Evolutionary conservation across 805 yeast genomes (phyloP).

Genomic region (Jamesozyma lodderae): DNA sequence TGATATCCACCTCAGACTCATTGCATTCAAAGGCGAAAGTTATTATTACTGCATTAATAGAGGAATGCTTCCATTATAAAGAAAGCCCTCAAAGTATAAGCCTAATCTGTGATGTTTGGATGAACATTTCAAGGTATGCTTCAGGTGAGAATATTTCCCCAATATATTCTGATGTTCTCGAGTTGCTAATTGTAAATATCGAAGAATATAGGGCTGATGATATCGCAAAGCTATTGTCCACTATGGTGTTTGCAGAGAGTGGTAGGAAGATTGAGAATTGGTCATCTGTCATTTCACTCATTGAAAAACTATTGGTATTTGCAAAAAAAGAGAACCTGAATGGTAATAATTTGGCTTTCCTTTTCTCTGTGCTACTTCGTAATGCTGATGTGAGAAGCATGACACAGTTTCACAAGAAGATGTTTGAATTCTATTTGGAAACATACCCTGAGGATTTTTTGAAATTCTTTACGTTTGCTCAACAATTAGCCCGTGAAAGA

Average conservation of each 20-base stretch:
- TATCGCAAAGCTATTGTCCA: constrained; percentile 35
- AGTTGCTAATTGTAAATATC: constrained; percentile 12
- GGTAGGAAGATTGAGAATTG: constrained; percentile 56
- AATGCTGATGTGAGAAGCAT: constrained; percentile 43
- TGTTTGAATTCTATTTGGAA: constrained; percentile 35
- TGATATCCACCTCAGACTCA: constrained; percentile 60
- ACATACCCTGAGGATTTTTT: constrained; percentile 39
- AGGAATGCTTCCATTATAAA: constrained; percentile 17
- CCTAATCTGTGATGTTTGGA: constrained; percentile 49
- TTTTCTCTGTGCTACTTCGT: constrained; percentile 44
- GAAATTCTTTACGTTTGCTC: constrained; percentile 32
- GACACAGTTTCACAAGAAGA: constrained; percentile 37
- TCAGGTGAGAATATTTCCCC: constrained; percentile 38
- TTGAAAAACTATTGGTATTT: constrained; percentile 9
- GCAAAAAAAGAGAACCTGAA: constrained; percentile 1
- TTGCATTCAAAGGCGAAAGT: constrained; percentile 62
- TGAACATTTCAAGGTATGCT: constrained; percentile 47
- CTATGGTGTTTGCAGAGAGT: constrained; percentile 57
- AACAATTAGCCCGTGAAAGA: constrained; percentile 37
- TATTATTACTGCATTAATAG: constrained; percentile 40
- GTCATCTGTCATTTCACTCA: constrained; percentile 24
- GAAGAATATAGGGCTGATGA: constrained; percentile 21
- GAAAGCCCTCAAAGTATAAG: constrained; percentile 24
- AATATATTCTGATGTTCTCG: constrained; percentile 34
- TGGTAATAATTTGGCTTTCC: constrained; percentile 33